Evolutionary conservation across 345 rosid species (phyloP).

Genomic region (Euphorbia lathyris): DNA sequence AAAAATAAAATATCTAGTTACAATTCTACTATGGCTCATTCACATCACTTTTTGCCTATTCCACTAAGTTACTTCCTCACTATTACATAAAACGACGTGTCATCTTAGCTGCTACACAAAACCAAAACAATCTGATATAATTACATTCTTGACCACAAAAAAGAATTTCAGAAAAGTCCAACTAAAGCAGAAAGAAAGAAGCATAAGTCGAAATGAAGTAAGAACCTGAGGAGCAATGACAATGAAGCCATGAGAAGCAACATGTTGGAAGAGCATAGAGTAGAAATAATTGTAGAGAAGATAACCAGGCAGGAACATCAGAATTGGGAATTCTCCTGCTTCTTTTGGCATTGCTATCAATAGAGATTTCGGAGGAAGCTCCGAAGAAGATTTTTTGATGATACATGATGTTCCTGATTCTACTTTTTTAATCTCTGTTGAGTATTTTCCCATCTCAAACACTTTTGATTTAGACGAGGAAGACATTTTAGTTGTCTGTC

Average conservation of each 20-base stretch:
- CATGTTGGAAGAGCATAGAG: conserved; percentile 77
- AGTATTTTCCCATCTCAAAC: conserved; percentile 44
- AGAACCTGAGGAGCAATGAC: conserved; percentile 80
- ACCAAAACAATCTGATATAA: not conserved
- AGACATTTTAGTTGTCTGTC: conserved; percentile 14
- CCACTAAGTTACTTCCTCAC: not conserved
- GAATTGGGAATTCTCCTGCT: conserved; percentile 65
- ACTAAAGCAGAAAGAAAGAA: no score
- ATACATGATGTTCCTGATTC: conserved; percentile 21
- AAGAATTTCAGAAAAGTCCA: no score
- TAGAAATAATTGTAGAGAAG: conserved; percentile 79
- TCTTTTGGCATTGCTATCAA: conserved; percentile 60
- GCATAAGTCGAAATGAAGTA: not conserved
- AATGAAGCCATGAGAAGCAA: conserved; percentile 93
- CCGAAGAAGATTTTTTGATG: conserved; percentile 3
- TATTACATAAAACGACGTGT: not conserved
- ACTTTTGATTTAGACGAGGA: conserved; percentile 28
- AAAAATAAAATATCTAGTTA: not conserved
- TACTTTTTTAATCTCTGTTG: conserved; percentile 36
- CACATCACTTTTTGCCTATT: not conserved
- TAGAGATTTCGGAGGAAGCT: conserved; percentile 67
- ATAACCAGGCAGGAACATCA: conserved; percentile 79
- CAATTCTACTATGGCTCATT: not conserved
- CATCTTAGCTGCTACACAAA: not conserved
- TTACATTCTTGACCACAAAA: not conserved